Evolutionary conservation across 345 rosid genomes (phyloP).

Genomic region (Hypericum perforatum): DNA sequence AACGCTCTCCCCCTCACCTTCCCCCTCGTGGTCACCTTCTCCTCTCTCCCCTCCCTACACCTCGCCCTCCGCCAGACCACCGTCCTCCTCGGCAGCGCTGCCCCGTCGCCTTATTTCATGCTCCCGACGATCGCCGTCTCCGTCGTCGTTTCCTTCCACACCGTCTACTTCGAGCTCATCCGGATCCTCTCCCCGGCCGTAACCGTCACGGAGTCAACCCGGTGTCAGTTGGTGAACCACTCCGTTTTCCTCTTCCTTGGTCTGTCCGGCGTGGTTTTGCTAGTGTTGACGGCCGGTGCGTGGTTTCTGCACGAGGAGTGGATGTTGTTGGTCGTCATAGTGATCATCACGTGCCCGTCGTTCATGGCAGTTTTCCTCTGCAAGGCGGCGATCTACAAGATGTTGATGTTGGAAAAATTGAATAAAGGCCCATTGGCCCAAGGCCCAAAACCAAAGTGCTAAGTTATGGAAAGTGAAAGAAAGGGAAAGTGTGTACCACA

Average conservation of each 20-base stretch:
- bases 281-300: slow-evolving; percentile 12
- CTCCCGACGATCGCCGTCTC: slow-evolving; percentile 10
- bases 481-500: no score
- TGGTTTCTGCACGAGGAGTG: slow-evolving; percentile 7
- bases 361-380: slow-evolving; percentile 26
- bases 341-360: slow-evolving; percentile 28
- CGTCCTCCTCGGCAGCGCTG: slow-evolving; percentile 13
- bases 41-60: slow-evolving; percentile 22
- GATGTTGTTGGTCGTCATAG: slow-evolving; percentile 10
- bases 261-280: slow-evolving; percentile 13
- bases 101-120: slow-evolving; percentile 28
- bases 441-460: no score
- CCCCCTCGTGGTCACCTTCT: slow-evolving; percentile 13
- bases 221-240: slow-evolving; percentile 47
- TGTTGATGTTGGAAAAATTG: no score
- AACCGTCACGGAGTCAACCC: slow-evolving; percentile 55
- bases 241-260: slow-evolving; percentile 26
- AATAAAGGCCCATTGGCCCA: no score
- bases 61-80: slow-evolving; percentile 15
- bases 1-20: slow-evolving; percentile 17
- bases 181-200: slow-evolving; percentile 44
- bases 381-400: slow-evolving; percentile 37
- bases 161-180: slow-evolving; percentile 28
- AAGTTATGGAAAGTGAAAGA: no score
- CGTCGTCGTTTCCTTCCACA: slow-evolving; percentile 8